phyloP scores from a whole-genome alignment of 2,329 filamentous ascomycete genomes.

The Pyrenophora seminiperda region DNA sequence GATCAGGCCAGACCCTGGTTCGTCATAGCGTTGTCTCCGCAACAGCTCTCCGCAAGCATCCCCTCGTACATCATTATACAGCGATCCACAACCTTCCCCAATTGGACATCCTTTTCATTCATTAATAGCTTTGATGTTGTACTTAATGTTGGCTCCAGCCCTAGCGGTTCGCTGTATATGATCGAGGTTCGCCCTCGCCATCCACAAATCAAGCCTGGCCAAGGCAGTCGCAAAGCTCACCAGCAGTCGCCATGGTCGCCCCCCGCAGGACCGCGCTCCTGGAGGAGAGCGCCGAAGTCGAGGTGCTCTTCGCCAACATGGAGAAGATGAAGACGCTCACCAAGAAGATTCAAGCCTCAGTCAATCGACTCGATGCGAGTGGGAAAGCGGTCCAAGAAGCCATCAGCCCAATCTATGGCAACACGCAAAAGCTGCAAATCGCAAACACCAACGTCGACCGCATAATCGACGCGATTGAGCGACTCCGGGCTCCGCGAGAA shows the following conservation, averaged over 20 bases:
- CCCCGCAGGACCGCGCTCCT: conserved; percentile 62
- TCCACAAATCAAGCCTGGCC: not conserved
- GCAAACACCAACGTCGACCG: conserved; percentile 87
- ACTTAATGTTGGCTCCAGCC: conserved; percentile 11
- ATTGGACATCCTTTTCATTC: conserved; percentile 2
- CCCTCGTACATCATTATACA: conserved; percentile 20
- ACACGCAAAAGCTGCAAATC: conserved; percentile 87
- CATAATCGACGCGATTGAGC: conserved; percentile 84
- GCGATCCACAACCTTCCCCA: not conserved
- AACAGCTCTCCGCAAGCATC: conserved; percentile 35
- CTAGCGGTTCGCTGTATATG: conserved; percentile 5
- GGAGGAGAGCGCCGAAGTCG: conserved; percentile 71
- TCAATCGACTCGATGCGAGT: conserved; percentile 81
- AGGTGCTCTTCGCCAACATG: conserved; percentile 70
- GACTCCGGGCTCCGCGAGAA: conserved; percentile 86
- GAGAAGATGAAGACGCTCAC: conserved; percentile 93
- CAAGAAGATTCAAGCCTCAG: conserved; percentile 91
- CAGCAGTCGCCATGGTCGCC: conserved; percentile 55
- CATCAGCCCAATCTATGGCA: conserved; percentile 88
- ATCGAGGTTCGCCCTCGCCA: conserved; percentile 8
- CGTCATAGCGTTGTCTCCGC: conserved; percentile 31
- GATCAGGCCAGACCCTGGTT: conserved; percentile 25
- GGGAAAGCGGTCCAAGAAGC: conserved; percentile 91
- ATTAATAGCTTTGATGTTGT: conserved; percentile 1
- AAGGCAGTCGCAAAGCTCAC: conserved; percentile 25